Evolutionary conservation across 495 filamentous ascomycete species (phyloP).

Genomic region (Mytilinidion resinicola): DNA sequence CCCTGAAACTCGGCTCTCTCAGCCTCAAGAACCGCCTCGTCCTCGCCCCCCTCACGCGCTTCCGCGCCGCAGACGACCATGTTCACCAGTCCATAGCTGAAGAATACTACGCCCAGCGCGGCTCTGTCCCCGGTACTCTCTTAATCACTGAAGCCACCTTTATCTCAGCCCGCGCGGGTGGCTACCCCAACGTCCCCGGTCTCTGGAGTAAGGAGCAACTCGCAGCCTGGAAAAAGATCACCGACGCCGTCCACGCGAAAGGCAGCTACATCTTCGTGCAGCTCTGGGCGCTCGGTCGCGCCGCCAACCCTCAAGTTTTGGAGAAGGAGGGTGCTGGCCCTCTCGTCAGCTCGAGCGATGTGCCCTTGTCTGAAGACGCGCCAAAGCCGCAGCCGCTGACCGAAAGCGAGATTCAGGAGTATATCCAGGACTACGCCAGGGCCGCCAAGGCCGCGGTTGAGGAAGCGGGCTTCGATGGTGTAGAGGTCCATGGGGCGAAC

Average conservation of each 20-base stretch:
- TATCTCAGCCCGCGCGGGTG: conserved; percentile 50
- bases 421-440: conserved; percentile 51
- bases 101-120: conserved; percentile 60
- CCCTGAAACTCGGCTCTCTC: conserved; percentile 16
- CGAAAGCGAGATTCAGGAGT: conserved; percentile 50
- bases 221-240: conserved; percentile 54
- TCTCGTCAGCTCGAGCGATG: conserved; percentile 46
- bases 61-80: conserved; percentile 45
- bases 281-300: conserved; percentile 63
- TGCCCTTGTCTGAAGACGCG: conserved; percentile 35
- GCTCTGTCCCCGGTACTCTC: conserved; percentile 53
- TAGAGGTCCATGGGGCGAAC: conserved; percentile 70
- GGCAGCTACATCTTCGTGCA: conserved; percentile 60
- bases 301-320: conserved; percentile 40
- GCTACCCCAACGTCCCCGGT: conserved; percentile 52
- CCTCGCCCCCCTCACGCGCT: conserved; percentile 40
- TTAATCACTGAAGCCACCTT: conserved; percentile 61
- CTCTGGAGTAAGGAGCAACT: conserved; percentile 59
- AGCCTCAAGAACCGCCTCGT: conserved; percentile 31
- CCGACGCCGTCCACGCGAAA: conserved; percentile 59
- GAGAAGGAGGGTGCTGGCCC: conserved; percentile 37
- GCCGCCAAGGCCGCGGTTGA: conserved; percentile 58
- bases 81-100: conserved; percentile 37
- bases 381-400: conserved; percentile 46
- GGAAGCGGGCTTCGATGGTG: conserved; percentile 65